Percentiles rank a stretch among this genome's conserved stretches.
Conservation (phyloP, 1,139 yeast genomes). For the Sugiyamaella paludigena region DNA sequence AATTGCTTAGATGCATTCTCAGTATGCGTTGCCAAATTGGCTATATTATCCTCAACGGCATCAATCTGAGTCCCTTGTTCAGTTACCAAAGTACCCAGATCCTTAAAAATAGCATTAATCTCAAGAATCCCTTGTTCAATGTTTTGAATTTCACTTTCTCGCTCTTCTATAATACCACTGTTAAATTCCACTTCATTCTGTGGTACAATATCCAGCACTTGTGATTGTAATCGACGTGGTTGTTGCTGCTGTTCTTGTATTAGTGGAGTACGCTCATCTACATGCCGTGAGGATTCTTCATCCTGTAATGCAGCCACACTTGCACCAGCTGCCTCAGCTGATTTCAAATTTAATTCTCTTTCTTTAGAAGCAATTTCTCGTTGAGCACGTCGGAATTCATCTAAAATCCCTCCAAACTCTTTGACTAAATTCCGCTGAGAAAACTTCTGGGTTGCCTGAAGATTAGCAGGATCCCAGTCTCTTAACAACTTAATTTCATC, state of each 20-base stretch:
- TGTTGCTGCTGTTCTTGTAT: slow-evolving; percentile 36
- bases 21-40: slow-evolving; percentile 62
- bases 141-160: slow-evolving; percentile 68
- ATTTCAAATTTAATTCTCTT: slow-evolving; percentile 17
- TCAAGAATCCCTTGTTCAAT: slow-evolving; percentile 78
- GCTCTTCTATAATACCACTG: slow-evolving; percentile 61
- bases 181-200: slow-evolving; percentile 77
- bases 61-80: slow-evolving; percentile 87
- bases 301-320: slow-evolving; percentile 38
- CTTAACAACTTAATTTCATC: slow-evolving; percentile 23
- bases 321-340: slow-evolving; percentile 24
- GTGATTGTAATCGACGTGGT: slow-evolving; percentile 41
- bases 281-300: slow-evolving; percentile 32
- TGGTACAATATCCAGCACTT: slow-evolving; percentile 41
- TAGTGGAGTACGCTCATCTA: slow-evolving; percentile 33
- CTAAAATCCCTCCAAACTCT: slow-evolving; percentile 45
- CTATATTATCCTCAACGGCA: slow-evolving; percentile 74
- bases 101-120: slow-evolving; percentile 80
- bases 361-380: slow-evolving; percentile 30
- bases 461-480: slow-evolving; percentile 23
- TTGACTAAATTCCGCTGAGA: slow-evolving; percentile 44
- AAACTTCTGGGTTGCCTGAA: slow-evolving; percentile 32
- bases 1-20: slow-evolving; percentile 71
- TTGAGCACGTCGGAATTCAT: slow-evolving; percentile 42
- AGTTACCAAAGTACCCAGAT: slow-evolving; percentile 68